Base-by-base conservation (phyloP, 768 basidiomycete genomes). In the Cystobasidium tubakii region DNA sequence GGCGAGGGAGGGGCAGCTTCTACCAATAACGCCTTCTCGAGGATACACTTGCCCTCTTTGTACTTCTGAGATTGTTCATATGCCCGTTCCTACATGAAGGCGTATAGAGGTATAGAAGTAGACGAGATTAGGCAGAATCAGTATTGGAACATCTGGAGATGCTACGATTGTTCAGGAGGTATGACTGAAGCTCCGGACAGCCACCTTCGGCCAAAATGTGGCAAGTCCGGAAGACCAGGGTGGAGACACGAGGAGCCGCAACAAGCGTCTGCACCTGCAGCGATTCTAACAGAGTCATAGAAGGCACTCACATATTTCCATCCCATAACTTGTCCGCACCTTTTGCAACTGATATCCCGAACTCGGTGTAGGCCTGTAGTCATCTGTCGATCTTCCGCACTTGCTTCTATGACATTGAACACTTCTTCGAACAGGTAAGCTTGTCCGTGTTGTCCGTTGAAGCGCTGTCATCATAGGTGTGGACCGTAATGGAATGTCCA, bases 11-110 rank as follows among this genome's bases (percentile, higher is more conserved):
- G 54, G 3, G 50, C 34, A 3, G 36, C 55, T 55, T 71, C 69
- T 23, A 60, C 75, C 54, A 77, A 60, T 17, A 75, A 60, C 1
- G 76, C 75, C 64, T 65, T 73, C 83, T 99, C 95, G 76, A 99
- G 90, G 81, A 99, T 98, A 82, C 87, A 96, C 84, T 93, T 93
- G 80, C 93, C 92, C 84, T 99, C 95, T 81, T 99, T 99, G 85
- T 98, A 99, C 82, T 89, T 91, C 86, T 99, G 94, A 9, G 88
- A 85, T 13, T 85, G 80, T 80, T 97, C 94, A 80, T 88, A 96
- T 19, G 95, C 95, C 72, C 87, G 87, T 81, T 96, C 95, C 95
- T 96, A 79, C 57, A n/a, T 62, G 64, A 23, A 64, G 13, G 57
- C 25, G 21, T 6, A 60, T 9, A 17, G 25, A 29, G 46, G 46